A percentile compares a stretch with the other conserved stretches of the same genome.
Conservation (phyloP, 176 grass and related monocot genomes). For the Carex kokanica region DNA sequence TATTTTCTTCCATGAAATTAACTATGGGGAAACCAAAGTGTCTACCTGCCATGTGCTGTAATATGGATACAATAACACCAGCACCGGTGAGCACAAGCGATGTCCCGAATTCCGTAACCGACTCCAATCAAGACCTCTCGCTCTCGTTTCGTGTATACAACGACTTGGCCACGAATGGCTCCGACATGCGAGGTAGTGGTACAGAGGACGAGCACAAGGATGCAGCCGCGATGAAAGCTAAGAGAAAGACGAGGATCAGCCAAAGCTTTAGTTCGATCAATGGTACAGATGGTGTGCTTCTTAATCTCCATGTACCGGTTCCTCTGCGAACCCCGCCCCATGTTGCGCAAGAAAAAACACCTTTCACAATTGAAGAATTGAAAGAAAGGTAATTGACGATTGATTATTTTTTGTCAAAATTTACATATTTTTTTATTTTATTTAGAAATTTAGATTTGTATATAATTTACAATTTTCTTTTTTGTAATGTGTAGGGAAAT, state of each 20-base stretch:
- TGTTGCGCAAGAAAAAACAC: background rate
- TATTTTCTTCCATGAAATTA: background rate
- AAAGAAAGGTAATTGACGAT: background rate
- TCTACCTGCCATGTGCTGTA: background rate
- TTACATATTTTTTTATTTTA: background rate
- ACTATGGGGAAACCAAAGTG: background rate
- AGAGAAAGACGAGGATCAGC: background rate
- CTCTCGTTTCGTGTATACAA: background rate
- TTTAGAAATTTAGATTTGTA: background rate
- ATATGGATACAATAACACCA: background rate
- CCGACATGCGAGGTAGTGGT: background rate
- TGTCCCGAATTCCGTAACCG: background rate
- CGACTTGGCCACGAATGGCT: background rate
- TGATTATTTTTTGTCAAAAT: background rate
- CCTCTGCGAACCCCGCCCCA: background rate
- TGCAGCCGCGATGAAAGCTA: background rate
- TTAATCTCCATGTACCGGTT: slow-evolving; percentile 6
- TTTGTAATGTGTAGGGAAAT: background rate
- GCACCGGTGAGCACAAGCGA: background rate
- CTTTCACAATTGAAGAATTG: background rate
- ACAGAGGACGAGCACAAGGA: background rate
- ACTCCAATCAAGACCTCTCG: background rate
- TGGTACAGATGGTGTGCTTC: background rate
- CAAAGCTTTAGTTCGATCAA: background rate
- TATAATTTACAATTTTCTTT: background rate